A percentile compares a stretch with the other conserved stretches of the same genome.
These are phyloP conservation scores for Lithospermum erythrorhizon DNA, from an alignment of 257 asterid genomes.

Conservation along the genomic window DNA sequence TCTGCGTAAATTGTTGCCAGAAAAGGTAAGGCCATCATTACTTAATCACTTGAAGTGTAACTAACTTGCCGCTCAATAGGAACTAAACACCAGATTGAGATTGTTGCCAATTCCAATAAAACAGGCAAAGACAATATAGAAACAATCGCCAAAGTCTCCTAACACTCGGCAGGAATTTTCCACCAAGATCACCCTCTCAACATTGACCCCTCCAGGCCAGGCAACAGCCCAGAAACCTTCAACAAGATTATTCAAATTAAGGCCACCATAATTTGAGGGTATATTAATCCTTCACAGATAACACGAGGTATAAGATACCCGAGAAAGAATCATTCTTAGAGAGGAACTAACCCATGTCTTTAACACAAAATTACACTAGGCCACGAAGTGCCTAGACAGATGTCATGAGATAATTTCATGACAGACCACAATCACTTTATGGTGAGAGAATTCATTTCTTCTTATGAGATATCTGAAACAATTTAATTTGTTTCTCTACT, in stretches of 20 bases:
- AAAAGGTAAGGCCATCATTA: conserved; percentile 99
- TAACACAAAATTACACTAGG: conserved; percentile 11
- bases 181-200: conserved; percentile 98
- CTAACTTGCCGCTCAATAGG: conserved; percentile 93
- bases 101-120: conserved; percentile 89
- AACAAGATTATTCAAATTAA: conserved; percentile 92
- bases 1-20: conserved; percentile 99
- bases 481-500: not conserved
- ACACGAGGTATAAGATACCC: conserved; percentile 42
- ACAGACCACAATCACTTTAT: not conserved
- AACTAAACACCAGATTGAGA: conserved; percentile 92
- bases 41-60: conserved; percentile 80
- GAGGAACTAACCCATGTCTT: conserved; percentile 21
- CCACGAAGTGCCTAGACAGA: not conserved
- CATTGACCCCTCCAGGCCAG: conserved; percentile 85
- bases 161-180: conserved; percentile 72
- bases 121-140: conserved; percentile 88
- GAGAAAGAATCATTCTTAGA: conserved; percentile 36
- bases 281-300: conserved; percentile 47
- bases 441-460: not conserved
- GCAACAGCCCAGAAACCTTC: conserved; percentile 87
- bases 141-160: conserved; percentile 93
- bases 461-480: not conserved
- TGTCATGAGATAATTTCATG: not conserved
- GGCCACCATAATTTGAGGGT: conserved; percentile 37